Evolutionary conservation across 176 grass and related monocot species (phyloP), one percentile per base, ranked within the genome.

Genomic region (Oryza meridionalis): DNA sequence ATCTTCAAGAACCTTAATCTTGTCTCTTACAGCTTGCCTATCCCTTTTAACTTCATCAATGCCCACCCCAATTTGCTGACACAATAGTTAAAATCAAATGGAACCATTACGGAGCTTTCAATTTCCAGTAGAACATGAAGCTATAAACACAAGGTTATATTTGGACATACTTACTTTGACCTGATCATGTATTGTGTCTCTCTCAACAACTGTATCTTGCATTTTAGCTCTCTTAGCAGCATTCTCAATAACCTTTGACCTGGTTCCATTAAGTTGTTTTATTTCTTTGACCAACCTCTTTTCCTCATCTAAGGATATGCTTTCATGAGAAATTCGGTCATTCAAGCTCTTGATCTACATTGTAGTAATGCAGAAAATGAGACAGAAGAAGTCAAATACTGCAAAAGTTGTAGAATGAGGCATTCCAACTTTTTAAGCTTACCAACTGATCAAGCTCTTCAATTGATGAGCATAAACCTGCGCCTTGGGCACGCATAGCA

Each of bases 271-370:
- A 84, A 99, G 96, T 47, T 90, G 88, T 79, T 92, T 99, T 42
- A 99, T 99, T 79, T 99, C 96, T 81, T 89, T 99, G 62, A 99
- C 70, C 77, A 96, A 72, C 25, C 82, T 90, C 78, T 99, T 99
- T 81, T 99, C 96, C 84, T 99, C 93, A 64, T 80, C 75, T 65
- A 99, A 88, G 27, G 91, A 26, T 75, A 96, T 95, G 77, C 91
- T 99, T 72, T 99, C 96, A 79, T 99, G 96, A 84, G 82, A 74
- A 35, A 99, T 94, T 11, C 88, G 91, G 74, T 99, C 87, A 17
- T 92, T 89, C 78, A 99, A 46, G 45, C 94, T 94, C 76, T 88
- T 94, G 17, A 99, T 91, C 96, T 99, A 72, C 70, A 65, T 78
- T 53, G 49, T 10, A 83, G 66, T 10, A 81, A 81, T 61, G 12